Percentiles rank a stretch among this genome's conserved stretches.
Conservation (phyloP, 441 rosid species). For the Erodium moschatum region DNA sequence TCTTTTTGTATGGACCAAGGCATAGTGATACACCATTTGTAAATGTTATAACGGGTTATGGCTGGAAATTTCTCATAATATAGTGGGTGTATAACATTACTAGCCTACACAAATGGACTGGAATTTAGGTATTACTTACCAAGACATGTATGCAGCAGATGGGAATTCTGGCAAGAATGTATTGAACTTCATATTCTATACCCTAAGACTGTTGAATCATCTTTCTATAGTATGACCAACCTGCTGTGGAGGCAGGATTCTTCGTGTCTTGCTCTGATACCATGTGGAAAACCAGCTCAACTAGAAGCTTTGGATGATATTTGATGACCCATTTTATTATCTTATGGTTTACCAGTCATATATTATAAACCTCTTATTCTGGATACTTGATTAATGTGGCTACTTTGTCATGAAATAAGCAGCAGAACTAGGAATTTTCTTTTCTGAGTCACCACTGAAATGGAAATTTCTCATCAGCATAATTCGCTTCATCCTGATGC, state of each 20-base stretch:
- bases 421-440: neutral
- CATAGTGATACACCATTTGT: neutral
- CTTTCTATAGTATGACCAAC: neutral
- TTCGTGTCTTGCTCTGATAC: no score
- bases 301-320: no score
- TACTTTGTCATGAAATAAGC: neutral
- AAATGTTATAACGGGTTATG: neutral
- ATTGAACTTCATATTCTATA: neutral
- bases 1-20: neutral
- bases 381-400: no score
- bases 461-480: neutral
- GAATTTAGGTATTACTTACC: constrained; percentile 1
- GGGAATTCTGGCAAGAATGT: neutral
- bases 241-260: no score
- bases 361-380: no score
- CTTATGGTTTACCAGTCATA: no score
- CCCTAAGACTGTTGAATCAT: neutral
- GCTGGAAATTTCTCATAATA: neutral
- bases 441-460: neutral
- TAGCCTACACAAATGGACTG: constrained; percentile 8
- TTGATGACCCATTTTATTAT: no score
- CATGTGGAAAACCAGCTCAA: no score
- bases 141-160: constrained; percentile 1
- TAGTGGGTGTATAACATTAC: constrained; percentile 2
- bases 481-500: no score